These are phyloP conservation scores for Aristolochia contorta DNA, from an alignment of 164 flowering plant genomes.

Conservation along the genomic window DNA sequence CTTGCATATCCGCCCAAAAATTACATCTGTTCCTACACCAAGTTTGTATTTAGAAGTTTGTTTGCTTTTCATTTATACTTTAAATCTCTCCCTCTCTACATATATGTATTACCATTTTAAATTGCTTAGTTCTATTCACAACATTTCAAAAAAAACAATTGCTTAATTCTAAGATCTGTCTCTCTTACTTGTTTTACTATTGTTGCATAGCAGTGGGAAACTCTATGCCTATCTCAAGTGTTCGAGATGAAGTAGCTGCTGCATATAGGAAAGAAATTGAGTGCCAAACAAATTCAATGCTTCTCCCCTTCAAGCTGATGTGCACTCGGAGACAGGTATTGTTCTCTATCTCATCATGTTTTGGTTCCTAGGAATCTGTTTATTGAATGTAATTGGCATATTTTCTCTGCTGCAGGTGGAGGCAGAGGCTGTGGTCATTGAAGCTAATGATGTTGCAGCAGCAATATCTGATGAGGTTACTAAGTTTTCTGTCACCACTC, in stretches of 20 bases:
- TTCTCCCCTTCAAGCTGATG: conserved; percentile 54
- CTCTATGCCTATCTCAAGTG: conserved; percentile 52
- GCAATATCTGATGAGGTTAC: conserved; percentile 53
- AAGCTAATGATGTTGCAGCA: conserved; percentile 59
- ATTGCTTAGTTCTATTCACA: no score
- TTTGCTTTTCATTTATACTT: no score
- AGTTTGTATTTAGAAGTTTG: conserved; percentile 25
- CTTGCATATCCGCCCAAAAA: conserved; percentile 48
- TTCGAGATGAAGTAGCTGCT: conserved; percentile 56
- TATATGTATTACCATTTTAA: no score
- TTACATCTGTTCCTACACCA: conserved; percentile 47
- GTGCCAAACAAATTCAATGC: conserved; percentile 45
- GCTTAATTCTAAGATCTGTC: no score
- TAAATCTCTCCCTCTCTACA: no score
- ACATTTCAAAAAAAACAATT: no score
- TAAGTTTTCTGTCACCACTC: conserved; percentile 28
- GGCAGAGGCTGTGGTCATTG: conserved; percentile 49
- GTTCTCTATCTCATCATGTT: not conserved
- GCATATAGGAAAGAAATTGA: conserved; percentile 60
- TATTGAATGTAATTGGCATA: not conserved
- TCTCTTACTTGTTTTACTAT: not conserved
- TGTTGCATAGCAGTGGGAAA: conserved; percentile 54
- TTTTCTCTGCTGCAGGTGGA: conserved; percentile 34
- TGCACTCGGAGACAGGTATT: conserved; percentile 43
- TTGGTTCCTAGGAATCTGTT: not conserved